Conservation (phyloP, 768 basidiomycete species). For the Sporobolomyces phaffii region DNA sequence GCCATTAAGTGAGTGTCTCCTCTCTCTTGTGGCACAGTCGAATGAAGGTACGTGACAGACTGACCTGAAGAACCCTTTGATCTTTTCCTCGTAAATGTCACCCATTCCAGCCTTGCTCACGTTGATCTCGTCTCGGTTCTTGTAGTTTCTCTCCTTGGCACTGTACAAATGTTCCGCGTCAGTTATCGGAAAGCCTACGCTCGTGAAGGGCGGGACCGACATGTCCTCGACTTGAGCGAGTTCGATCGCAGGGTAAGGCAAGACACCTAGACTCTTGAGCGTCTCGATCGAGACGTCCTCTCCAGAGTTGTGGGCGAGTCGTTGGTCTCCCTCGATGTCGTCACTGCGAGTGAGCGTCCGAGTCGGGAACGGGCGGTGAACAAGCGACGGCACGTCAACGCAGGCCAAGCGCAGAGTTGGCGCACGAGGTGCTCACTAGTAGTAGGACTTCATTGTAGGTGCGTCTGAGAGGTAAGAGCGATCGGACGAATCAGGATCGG, state of each 20-base stretch:
- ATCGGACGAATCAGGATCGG: background rate
- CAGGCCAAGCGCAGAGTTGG: too few relatives aligned
- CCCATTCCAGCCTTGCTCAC: conserved; percentile 73
- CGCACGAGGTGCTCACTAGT: conserved; percentile 16
- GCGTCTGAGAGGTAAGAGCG: background rate
- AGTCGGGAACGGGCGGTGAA: too few relatives aligned
- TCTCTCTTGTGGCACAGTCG: background rate
- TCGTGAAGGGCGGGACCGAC: conserved; percentile 14
- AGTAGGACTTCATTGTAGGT: conserved; percentile 18
- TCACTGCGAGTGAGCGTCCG: too few relatives aligned
- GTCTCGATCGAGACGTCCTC: conserved; percentile 53
- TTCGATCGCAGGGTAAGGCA: conserved; percentile 62
- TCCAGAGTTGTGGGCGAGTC: conserved; percentile 67
- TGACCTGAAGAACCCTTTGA: conserved; percentile 61
- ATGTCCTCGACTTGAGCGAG: conserved; percentile 54
- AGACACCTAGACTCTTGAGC: conserved; percentile 60
- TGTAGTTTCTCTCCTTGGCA: conserved; percentile 66
- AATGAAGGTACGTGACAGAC: background rate
- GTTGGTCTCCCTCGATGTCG: conserved; percentile 56
- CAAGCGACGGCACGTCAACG: too few relatives aligned
- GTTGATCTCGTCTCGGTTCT: conserved; percentile 72
- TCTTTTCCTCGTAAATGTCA: conserved; percentile 72
- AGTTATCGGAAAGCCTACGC: background rate
- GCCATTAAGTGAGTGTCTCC: conserved; percentile 5
- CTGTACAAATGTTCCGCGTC: background rate